These are phyloP conservation scores for Thuidium tamariscinum DNA, from an alignment of 225 moss, liverwort and hornwort species.

Conservation along the genomic window DNA sequence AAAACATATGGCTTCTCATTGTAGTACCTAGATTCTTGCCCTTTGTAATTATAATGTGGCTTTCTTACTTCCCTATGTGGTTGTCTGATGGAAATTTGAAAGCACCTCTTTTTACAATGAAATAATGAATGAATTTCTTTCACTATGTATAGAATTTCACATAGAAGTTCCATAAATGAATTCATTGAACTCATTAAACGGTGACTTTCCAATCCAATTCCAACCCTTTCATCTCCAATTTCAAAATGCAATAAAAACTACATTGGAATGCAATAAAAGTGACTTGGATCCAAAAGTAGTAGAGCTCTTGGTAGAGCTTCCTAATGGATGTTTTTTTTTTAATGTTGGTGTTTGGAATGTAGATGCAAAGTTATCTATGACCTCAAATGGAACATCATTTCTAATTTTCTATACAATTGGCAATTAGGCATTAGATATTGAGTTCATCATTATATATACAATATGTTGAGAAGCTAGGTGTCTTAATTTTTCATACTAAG, in stretches of 20 bases:
- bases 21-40: no score
- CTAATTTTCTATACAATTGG: no score
- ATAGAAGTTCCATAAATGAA: fast-evolving
- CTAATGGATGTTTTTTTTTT: not conserved
- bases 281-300: not conserved
- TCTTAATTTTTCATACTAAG: fast-evolving
- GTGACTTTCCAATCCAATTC: no score
- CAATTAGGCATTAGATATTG: not conserved
- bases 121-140: not conserved
- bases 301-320: fast-evolving
- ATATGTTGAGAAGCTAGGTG: not conserved
- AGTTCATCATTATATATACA: not conserved
- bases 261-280: no score
- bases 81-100: no score
- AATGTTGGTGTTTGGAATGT: not conserved
- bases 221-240: not conserved
- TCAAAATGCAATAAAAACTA: not conserved
- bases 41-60: no score
- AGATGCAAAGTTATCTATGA: not conserved
- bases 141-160: fast-evolving
- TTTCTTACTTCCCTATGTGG: no score
- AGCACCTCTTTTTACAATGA: not conserved
- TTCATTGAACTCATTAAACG: no score
- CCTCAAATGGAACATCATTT: not conserved
- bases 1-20: no score